Evolutionary conservation across 2,329 filamentous ascomycete genomes (phyloP).

Genomic region (Keithomyces neogunnii): DNA sequence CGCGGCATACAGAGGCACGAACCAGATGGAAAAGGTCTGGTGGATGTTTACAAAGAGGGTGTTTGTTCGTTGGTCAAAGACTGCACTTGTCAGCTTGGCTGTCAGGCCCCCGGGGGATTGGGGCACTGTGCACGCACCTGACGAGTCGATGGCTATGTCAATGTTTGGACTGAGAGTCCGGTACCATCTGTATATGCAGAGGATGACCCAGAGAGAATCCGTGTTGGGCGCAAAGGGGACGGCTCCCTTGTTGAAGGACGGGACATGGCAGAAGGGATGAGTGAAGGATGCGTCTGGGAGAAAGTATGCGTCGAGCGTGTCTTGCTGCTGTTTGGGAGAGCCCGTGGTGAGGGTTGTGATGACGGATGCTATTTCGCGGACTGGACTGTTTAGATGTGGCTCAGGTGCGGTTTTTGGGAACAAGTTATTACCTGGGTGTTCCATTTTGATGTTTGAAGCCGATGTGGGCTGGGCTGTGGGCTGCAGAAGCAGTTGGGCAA

Average conservation of each 20-base stretch:
- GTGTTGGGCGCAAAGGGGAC: conserved; percentile 33
- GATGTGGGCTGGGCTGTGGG: neutral
- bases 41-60: conserved; percentile 66
- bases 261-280: conserved; percentile 71
- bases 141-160: conserved; percentile 54
- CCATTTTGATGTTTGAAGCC: conserved; percentile 20
- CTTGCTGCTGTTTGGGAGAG: conserved; percentile 54
- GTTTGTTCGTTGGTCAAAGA: conserved; percentile 56
- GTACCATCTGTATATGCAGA: conserved; percentile 73
- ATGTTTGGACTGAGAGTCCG: conserved; percentile 73
- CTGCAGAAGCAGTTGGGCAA: neutral
- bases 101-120: too few relatives aligned
- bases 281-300: conserved; percentile 62
- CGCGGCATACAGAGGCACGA: conserved; percentile 66
- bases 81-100: conserved; percentile 26
- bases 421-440: conserved; percentile 33
- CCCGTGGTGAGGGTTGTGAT: conserved; percentile 63
- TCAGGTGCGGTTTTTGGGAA: neutral
- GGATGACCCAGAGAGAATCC: conserved; percentile 59
- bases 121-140: conserved; percentile 28
- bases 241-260: conserved; percentile 34
- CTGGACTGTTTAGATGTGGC: conserved; percentile 15
- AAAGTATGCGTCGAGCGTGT: conserved; percentile 64
- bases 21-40: conserved; percentile 71
- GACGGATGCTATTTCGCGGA: conserved; percentile 51